Evolutionary conservation across 306 rosid species (phyloP).

Genomic region (Alnus glutinosa): DNA sequence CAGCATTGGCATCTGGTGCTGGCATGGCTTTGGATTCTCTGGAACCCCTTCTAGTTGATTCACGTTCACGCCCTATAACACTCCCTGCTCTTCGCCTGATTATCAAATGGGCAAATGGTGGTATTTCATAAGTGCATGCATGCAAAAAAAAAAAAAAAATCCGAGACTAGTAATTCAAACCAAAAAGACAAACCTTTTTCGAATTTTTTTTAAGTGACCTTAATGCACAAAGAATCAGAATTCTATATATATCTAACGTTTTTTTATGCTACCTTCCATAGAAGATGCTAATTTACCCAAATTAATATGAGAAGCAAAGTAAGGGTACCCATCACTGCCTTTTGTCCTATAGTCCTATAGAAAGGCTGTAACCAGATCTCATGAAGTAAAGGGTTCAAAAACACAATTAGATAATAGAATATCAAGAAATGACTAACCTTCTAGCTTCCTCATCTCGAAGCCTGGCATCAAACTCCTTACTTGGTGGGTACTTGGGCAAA

Average conservation of each 20-base stretch:
- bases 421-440: conserved; percentile 51
- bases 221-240: conserved; percentile 3
- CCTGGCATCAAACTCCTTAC: conserved; percentile 85
- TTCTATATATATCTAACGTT: background rate
- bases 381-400: conserved; percentile 11
- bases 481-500: conserved; percentile 79
- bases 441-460: conserved; percentile 68
- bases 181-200: background rate
- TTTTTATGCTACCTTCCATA: background rate
- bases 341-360: conserved; percentile 12
- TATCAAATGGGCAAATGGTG: conserved; percentile 24
- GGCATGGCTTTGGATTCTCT: conserved; percentile 53
- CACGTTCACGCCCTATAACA: conserved; percentile 43
- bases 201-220: background rate
- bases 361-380: conserved; percentile 16
- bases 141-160: background rate
- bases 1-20: conserved; percentile 53
- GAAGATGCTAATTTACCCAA: background rate
- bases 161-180: conserved; percentile 3
- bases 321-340: background rate
- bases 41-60: conserved; percentile 32
- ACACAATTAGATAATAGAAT: conserved; percentile 15
- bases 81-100: conserved; percentile 49
- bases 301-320: conserved; percentile 5
- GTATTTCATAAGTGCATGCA: conserved; percentile 12